Evolutionary conservation across 768 basidiomycete genomes (phyloP).

Genomic region (Tulasnella sp.): DNA sequence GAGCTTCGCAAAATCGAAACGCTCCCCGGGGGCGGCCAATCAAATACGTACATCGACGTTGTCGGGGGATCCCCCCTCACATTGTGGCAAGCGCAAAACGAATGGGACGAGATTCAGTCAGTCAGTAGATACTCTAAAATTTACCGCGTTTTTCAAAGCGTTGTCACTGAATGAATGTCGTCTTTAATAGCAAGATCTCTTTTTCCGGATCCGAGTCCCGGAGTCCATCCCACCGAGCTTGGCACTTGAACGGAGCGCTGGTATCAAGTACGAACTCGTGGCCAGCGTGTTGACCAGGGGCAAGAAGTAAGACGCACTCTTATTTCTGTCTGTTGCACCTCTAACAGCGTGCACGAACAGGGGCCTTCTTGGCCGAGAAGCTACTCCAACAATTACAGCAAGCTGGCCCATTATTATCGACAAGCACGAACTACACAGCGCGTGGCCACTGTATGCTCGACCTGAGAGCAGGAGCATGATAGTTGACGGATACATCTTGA

Average conservation of each 20-base stretch:
- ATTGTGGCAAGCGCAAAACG: slow-evolving; percentile 79
- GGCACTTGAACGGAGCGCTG: slow-evolving; percentile 75
- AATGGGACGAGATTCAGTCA: slow-evolving; percentile 68
- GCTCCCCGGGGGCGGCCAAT: slow-evolving; percentile 67
- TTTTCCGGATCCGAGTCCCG: slow-evolving; percentile 88
- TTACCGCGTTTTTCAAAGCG: slow-evolving; percentile 24
- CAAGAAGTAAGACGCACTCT: slow-evolving; percentile 60
- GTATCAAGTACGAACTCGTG: slow-evolving; percentile 87
- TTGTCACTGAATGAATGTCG: background rate
- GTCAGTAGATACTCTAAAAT: slow-evolving; percentile 48
- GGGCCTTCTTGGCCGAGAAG: slow-evolving; percentile 80
- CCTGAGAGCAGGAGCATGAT: slow-evolving; percentile 65
- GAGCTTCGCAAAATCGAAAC: slow-evolving; percentile 91
- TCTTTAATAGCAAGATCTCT: slow-evolving; percentile 71
- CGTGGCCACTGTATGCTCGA: slow-evolving; percentile 89
- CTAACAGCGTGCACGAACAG: slow-evolving; percentile 46
- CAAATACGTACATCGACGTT: slow-evolving; percentile 75
- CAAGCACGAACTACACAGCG: slow-evolving; percentile 91
- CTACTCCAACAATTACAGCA: slow-evolving; percentile 67
- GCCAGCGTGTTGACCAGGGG: slow-evolving; percentile 84
- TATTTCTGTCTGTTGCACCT: slow-evolving; percentile 20
- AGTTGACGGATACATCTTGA: slow-evolving; percentile 72
- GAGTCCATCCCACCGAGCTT: slow-evolving; percentile 89
- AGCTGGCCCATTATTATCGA: slow-evolving; percentile 81
- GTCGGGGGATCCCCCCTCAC: slow-evolving; percentile 81